These are phyloP conservation scores for Lipomyces oligophaga DNA, from an alignment of 805 yeast species.

Conservation along the genomic window DNA sequence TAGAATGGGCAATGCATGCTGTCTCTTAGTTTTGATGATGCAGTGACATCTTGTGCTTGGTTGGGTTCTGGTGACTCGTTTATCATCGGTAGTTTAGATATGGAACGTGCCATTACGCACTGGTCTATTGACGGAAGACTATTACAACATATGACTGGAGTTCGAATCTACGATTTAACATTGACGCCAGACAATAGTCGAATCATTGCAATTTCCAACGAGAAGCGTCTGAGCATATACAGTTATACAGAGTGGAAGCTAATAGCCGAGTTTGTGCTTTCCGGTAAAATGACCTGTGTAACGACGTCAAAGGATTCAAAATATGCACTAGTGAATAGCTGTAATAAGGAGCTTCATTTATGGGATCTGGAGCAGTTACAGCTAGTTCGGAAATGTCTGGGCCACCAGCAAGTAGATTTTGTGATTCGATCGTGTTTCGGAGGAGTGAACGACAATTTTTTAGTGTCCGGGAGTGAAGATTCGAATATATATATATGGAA, in stretches of 20 bases:
- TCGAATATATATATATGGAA: conserved; percentile 78
- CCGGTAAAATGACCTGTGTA: conserved; percentile 62
- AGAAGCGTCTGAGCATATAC: conserved; percentile 58
- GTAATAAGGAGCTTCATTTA: conserved; percentile 68
- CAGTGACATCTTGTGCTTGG: conserved; percentile 61
- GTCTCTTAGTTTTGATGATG: conserved; percentile 31
- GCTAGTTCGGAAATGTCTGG: conserved; percentile 60
- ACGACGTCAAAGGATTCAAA: conserved; percentile 55
- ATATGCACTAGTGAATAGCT: conserved; percentile 57
- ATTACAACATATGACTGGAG: conserved; percentile 36
- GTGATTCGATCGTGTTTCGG: conserved; percentile 78
- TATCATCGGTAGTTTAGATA: conserved; percentile 66
- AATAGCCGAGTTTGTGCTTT: conserved; percentile 48
- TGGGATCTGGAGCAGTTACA: conserved; percentile 68
- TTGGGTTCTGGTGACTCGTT: conserved; percentile 54
- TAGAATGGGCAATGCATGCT: conserved; percentile 11
- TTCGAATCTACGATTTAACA: conserved; percentile 63
- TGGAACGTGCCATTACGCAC: conserved; percentile 58
- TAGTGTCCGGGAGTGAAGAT: conserved; percentile 82
- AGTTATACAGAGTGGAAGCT: conserved; percentile 44
- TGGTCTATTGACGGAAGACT: conserved; percentile 41
- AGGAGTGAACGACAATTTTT: conserved; percentile 60
- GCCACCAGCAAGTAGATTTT: conserved; percentile 66
- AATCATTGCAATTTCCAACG: conserved; percentile 62
- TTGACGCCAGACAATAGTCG: conserved; percentile 60